These are phyloP conservation scores for Neurospora crassa DNA, from an alignment of 2,329 filamentous ascomycete genomes.

Conservation along the genomic window DNA sequence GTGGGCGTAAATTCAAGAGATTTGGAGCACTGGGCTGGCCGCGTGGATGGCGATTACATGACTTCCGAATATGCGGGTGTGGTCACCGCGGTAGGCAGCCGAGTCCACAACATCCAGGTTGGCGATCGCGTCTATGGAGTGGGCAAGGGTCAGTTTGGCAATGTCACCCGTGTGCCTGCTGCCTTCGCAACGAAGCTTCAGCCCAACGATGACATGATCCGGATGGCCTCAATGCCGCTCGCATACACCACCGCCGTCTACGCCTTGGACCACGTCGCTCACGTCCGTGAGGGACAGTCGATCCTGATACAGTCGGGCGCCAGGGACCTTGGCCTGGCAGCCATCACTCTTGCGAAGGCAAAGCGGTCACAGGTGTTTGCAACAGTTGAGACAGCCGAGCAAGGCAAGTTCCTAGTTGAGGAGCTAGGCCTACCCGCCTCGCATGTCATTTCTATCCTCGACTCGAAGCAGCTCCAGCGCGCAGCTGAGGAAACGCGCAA, in stretches of 20 bases:
- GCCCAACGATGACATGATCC: conserved; percentile 9
- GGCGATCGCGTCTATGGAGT: conserved; percentile 21
- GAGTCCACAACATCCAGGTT: conserved; percentile 8
- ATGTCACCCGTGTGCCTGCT: conserved; percentile 16
- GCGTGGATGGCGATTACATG: conserved; percentile 15
- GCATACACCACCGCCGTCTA: conserved; percentile 21
- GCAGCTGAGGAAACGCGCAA: not conserved
- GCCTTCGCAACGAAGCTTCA: conserved; percentile 14
- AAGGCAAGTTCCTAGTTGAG: not conserved
- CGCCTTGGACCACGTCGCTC: conserved; percentile 17
- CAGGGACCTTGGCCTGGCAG: conserved; percentile 16
- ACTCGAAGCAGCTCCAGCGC: not conserved
- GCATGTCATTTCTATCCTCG: not conserved
- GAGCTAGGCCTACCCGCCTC: not conserved
- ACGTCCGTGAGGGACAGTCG: conserved; percentile 13
- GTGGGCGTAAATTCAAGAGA: conserved; percentile 22
- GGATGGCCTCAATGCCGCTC: conserved; percentile 17
- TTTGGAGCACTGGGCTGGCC: conserved; percentile 15
- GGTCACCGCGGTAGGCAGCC: conserved; percentile 13
- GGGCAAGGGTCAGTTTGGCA: conserved; percentile 17
- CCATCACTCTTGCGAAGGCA: conserved; percentile 11
- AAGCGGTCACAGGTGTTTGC: conserved; percentile 11
- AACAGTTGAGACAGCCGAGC: conserved; percentile 13
- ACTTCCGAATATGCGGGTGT: conserved; percentile 10
- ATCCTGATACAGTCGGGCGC: conserved; percentile 20